Evolutionary conservation across 192 early-diverging fungal genomes (phyloP), one percentile per base, ranked within the genome.

Genomic region (Funneliformis geosporum): DNA sequence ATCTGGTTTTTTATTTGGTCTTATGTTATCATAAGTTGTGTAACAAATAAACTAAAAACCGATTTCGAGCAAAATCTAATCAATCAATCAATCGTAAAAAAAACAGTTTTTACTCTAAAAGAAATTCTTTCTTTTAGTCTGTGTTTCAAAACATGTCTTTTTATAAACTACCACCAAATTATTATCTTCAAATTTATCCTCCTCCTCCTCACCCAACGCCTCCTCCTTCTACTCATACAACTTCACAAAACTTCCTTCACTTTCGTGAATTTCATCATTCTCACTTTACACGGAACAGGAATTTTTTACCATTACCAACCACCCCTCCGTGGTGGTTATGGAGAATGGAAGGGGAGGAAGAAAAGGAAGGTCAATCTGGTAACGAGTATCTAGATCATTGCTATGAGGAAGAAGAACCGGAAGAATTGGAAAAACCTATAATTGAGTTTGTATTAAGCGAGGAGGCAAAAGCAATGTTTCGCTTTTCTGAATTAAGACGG

Each of bases 381-480:
- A 12, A 40, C 21, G 73, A 25, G 50, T 33, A 75, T 18, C 18
- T 38, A 27, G 73, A 60, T 28, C 50, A 55, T 21, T 14, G 10
- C 2, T 12, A 60, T 7, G 47, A 55, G 43, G 21, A 71, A 25
- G 4, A 44, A 42, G 43, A 44, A 11, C 4, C 6, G 70, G 18
- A 72, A 44, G 28, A 46, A 6, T 47, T 38, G 28, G 55, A 18
- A 42, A 44, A 73, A 40, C 14, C 12, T n/a, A 43, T 55, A 75
- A 18, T 28, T 21, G 55, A 75, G 55, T 75, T 75, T 39, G 73
- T 75, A 21, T 27, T 75, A 46, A 75, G 50, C 27, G 73, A 75
- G 60, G 73, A 75, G 27, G 50, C 73, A 28, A 75, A 60, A 33
- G 73, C 73, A 27, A 75, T 75, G 73, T 75, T 75, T 60, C 73